Conservation (phyloP, 306 rosid species). For the Clitoria ternatea region DNA sequence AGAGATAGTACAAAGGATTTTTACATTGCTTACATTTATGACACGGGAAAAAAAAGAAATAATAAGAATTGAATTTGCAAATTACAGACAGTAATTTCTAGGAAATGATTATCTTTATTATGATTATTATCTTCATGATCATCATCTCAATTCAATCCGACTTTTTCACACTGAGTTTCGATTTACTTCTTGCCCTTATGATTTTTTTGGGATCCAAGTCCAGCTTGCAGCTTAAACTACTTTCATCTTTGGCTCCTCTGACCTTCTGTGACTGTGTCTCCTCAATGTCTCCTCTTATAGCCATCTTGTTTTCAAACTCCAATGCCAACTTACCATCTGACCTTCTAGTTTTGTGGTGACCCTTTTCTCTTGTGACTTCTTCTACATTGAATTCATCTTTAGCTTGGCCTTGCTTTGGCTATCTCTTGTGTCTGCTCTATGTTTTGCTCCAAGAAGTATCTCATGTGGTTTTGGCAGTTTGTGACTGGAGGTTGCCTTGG, state of each 20-base stretch:
- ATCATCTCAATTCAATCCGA: slow-evolving; percentile 38
- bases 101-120: too few species aligned
- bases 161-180: slow-evolving; percentile 59
- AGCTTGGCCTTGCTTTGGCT: slow-evolving; percentile 36
- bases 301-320: slow-evolving; percentile 45
- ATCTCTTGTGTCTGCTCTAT: slow-evolving; percentile 37
- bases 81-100: slow-evolving; percentile 19
- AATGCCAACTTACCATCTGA: slow-evolving; percentile 44
- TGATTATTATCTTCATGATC: neutral
- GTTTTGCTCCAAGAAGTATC: slow-evolving; percentile 46
- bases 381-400: slow-evolving; percentile 41
- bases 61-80: slow-evolving; percentile 35
- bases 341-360: slow-evolving; percentile 39
- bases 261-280: slow-evolving; percentile 39
- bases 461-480: slow-evolving; percentile 47
- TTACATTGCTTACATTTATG: slow-evolving; percentile 33
- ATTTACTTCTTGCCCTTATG: slow-evolving; percentile 53
- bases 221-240: slow-evolving; percentile 40
- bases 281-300: slow-evolving; percentile 41
- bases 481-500: slow-evolving; percentile 26
- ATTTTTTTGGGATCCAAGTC: slow-evolving; percentile 57
- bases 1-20: slow-evolving; percentile 26
- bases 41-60: slow-evolving; percentile 19
- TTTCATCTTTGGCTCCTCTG: slow-evolving; percentile 36
- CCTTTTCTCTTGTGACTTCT: slow-evolving; percentile 43